Conservation (phyloP, 176 grass and related monocot species). For the Oryza glumipatula region DNA sequence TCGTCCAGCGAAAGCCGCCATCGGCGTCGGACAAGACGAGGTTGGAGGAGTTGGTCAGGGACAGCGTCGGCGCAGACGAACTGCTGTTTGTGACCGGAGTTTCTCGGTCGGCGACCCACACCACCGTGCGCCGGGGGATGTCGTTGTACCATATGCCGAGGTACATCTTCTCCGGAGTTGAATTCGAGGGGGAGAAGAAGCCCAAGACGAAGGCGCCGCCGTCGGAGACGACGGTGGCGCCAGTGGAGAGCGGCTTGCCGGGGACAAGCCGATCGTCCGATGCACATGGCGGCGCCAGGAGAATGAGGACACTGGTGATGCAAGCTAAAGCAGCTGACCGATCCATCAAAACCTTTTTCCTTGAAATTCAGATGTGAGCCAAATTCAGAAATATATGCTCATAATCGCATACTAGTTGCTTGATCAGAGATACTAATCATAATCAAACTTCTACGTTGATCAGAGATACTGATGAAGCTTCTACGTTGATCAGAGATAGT, state of each 20-base stretch:
- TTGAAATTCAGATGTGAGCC: too few relatives aligned
- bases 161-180: background rate
- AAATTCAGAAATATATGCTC: too few relatives aligned
- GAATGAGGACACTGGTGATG: background rate
- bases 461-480: too few relatives aligned
- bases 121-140: background rate
- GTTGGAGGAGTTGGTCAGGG: background rate
- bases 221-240: background rate
- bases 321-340: background rate
- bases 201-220: constrained; percentile 24
- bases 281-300: background rate
- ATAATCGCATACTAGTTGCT: too few relatives aligned
- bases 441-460: too few relatives aligned
- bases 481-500: too few relatives aligned
- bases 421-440: too few relatives aligned
- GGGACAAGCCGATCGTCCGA: background rate
- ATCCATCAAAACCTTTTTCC: background rate
- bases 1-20: constrained; percentile 34
- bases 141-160: constrained; percentile 40
- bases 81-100: background rate
- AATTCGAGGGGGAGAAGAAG: constrained; percentile 27
- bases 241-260: background rate
- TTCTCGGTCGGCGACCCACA: background rate
- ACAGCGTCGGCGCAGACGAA: background rate
- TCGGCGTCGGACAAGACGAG: constrained; percentile 24